These are phyloP conservation scores for Coccomyxa sp. DNA, from an alignment of 139 green algal genomes.

Conservation along the genomic window DNA sequence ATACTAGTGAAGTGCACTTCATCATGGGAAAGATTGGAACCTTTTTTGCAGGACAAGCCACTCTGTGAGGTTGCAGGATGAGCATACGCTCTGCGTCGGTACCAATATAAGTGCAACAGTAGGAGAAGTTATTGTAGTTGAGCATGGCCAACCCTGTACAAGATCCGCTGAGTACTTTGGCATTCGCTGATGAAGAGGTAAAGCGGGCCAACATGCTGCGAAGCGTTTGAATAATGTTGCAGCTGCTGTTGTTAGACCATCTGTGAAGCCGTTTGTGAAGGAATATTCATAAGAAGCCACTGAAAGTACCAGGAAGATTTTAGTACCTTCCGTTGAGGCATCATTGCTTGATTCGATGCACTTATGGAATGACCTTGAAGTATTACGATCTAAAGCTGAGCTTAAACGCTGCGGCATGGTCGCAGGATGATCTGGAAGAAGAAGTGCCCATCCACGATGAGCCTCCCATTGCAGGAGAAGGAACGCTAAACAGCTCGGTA, in stretches of 20 bases:
- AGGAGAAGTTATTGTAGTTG: too few species aligned
- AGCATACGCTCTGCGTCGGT: too few species aligned
- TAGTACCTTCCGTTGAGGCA: neutral
- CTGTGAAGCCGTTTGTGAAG: neutral
- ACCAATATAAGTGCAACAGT: too few species aligned
- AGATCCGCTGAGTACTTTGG: neutral
- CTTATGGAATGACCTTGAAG: too few species aligned
- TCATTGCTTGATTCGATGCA: too few species aligned
- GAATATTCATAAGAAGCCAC: neutral
- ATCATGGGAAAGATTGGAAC: too few species aligned
- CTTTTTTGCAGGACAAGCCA: too few species aligned
- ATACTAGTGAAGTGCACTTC: too few species aligned
- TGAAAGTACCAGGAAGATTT: neutral
- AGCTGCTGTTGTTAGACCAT: neutral
- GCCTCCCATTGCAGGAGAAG: neutral
- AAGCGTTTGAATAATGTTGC: neutral
- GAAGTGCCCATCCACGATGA: constrained; percentile 23
- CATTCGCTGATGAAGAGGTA: neutral
- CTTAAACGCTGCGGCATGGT: neutral
- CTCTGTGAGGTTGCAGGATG: too few species aligned
- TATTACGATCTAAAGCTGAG: neutral
- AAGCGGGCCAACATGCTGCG: neutral
- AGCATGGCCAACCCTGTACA: neutral
- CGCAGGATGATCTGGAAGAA: neutral
- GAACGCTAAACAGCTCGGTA: neutral